Percentiles rank a stretch among this genome's conserved stretches.
phyloP scores from a whole-genome alignment of 306 rosid species.

The Vigna angularis region DNA sequence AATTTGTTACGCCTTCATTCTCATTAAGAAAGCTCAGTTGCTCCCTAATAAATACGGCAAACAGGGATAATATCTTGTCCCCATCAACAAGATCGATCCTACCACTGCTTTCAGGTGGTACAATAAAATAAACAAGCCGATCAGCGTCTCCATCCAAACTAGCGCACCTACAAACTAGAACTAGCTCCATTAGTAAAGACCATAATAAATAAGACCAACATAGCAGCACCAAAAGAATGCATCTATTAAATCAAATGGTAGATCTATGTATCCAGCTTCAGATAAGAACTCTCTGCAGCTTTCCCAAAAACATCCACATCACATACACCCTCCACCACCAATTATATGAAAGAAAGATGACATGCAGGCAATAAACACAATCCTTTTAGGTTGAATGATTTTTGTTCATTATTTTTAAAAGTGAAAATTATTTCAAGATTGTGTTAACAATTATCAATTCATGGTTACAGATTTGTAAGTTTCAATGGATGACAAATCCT shows the following conservation, averaged over 20 bases:
- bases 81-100: constrained; percentile 83
- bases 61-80: constrained; percentile 87
- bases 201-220: constrained; percentile 31
- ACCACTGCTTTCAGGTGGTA: constrained; percentile 58
- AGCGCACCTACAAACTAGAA: constrained; percentile 90
- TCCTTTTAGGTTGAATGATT: not conserved
- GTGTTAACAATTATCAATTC: not conserved
- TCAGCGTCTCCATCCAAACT: constrained; percentile 99
- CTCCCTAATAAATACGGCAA: constrained; percentile 82
- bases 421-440: not conserved
- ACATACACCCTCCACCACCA: not conserved
- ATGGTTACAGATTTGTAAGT: not conserved
- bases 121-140: constrained; percentile 84
- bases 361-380: not conserved
- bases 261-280: constrained; percentile 10
- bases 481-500: not conserved
- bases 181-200: constrained; percentile 41
- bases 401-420: constrained; percentile 6
- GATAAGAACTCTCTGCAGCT: constrained; percentile 1
- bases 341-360: not conserved
- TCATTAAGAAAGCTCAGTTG: constrained; percentile 68
- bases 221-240: not conserved
- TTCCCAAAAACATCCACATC: not conserved
- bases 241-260: constrained; percentile 32
- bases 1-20: constrained; percentile 46